Evolutionary conservation across 306 rosid species (phyloP).

Genomic region (Corylus heterophylla): DNA sequence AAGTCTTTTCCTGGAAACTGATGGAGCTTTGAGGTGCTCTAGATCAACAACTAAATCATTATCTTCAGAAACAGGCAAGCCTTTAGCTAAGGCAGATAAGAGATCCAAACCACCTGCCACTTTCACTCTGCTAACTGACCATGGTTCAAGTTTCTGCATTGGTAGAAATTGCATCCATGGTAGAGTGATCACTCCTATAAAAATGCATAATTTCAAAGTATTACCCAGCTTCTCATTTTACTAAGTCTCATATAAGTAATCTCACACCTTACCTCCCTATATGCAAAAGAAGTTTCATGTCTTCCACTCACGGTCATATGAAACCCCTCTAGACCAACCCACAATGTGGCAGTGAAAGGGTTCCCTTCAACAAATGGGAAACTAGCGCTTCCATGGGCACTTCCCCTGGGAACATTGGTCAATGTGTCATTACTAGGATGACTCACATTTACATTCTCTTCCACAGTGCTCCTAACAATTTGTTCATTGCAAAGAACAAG

Average conservation of each 20-base stretch:
- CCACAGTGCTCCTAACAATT: conserved; percentile 53
- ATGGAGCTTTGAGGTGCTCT: conserved; percentile 75
- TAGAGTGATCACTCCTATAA: conserved; percentile 26
- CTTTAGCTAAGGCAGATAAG: conserved; percentile 86
- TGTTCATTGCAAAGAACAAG: conserved; percentile 87
- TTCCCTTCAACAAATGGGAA: conserved; percentile 83
- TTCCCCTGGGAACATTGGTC: conserved; percentile 59
- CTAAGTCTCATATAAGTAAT: conserved; percentile 22
- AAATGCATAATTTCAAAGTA: conserved; percentile 1
- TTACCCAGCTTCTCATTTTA: conserved; percentile 4
- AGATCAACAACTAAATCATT: conserved; percentile 58
- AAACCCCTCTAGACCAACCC: conserved; percentile 92
- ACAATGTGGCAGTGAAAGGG: conserved; percentile 82
- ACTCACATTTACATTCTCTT: conserved; percentile 49
- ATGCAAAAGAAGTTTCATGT: conserved; percentile 91
- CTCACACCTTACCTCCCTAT: conserved; percentile 87
- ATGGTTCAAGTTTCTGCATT: conserved; percentile 91
- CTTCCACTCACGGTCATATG: conserved; percentile 93
- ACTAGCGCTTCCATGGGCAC: conserved; percentile 61
- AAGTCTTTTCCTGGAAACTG: conserved; percentile 56
- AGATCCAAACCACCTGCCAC: conserved; percentile 63
- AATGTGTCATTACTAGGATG: conserved; percentile 46
- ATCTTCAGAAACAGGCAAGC: conserved; percentile 87
- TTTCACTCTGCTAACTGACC: conserved; percentile 69
- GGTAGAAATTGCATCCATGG: conserved; percentile 27